phyloP scores from a whole-genome alignment of 2,329 filamentous ascomycete genomes.

The Plenodomus biglobosus region DNA sequence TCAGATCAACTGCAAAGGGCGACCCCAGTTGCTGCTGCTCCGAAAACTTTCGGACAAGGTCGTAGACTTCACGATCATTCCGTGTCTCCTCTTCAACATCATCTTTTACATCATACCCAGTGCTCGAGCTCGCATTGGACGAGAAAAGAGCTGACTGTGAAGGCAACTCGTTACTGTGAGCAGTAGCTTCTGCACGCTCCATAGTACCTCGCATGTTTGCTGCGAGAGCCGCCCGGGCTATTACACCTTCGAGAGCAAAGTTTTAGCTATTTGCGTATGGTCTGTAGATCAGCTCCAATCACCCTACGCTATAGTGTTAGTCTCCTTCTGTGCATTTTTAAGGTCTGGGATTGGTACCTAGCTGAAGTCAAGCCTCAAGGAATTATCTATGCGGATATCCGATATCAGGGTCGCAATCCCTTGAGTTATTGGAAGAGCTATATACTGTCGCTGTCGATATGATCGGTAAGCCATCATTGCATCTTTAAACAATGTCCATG shows the following conservation, averaged over 20 bases:
- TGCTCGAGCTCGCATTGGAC: conserved; percentile 10
- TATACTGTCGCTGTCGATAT: neutral
- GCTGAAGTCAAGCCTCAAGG: too few species aligned
- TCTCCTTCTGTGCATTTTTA: too few species aligned
- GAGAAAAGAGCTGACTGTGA: conserved; percentile 3
- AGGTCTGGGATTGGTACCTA: too few species aligned
- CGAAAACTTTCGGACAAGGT: conserved; percentile 47
- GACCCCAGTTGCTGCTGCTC: conserved; percentile 38
- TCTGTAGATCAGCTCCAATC: too few species aligned
- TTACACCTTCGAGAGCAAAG: neutral
- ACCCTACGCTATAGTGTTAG: too few species aligned
- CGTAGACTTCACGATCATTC: conserved; percentile 17
- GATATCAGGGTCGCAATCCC: neutral
- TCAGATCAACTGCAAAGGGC: conserved; percentile 37
- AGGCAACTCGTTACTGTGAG: neutral
- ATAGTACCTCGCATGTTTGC: conserved; percentile 7
- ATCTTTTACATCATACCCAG: conserved; percentile 1
- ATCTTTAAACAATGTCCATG: neutral
- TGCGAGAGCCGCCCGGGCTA: neutral
- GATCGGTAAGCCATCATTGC: neutral
- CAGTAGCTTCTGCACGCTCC: neutral
- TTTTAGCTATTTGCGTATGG: too few species aligned
- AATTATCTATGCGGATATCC: too few species aligned
- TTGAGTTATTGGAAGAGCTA: neutral
- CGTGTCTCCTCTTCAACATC: conserved; percentile 7